Base-by-base conservation (phyloP, 2,329 filamentous ascomycete species). In the Clonostachys rosea region DNA sequence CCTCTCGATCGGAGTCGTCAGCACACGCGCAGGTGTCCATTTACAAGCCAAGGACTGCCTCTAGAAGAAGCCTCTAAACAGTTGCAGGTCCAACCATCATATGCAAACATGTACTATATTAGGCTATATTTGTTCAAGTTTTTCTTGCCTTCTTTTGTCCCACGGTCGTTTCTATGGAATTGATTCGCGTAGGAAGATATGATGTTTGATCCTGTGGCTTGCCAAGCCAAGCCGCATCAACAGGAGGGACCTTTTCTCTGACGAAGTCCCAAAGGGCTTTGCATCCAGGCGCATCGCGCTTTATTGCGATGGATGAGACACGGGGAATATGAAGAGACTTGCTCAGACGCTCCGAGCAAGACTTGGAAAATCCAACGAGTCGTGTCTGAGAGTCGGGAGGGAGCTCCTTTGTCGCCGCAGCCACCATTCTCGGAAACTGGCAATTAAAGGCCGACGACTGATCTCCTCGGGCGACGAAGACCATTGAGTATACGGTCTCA, bases 301-400 rank as follows among this genome's bases (percentile, higher is more conserved):
- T 62, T 7, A 90, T 60, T 1, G 77, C 86, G 34, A 90, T 66
- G 18, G 83, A 81, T 2, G 84, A 86, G 1, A 83, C 82, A 34
- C 83, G 74, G 1, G 83, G 80, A 10, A 89, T 71, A 3, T 78
- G 78, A 5, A 89, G 68, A 17, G 73, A 73, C 33, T 67, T 62
- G 43, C 78, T 78, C 14, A 90, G 64, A 12, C 74, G 74, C 14
- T 78, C 68, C 42, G 84, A 83, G 44, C 75, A 79, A 1, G 75
- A 66, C 45, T 76, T 80, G 1, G 83, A 83, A 42, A 89, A 74
- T 1, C 81, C 77, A 3, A 90, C 72, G 3, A 89, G 71, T 18
- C 78, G 74, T 10, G 76, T 79, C 4, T 71, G 64, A 2, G 68
- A 57, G 18, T 64, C 62, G 6, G 52, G 44, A 1, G 68, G 62